Base-by-base conservation (phyloP, 2,329 filamentous ascomycete genomes). In the Stachybotrys echinatus region DNA sequence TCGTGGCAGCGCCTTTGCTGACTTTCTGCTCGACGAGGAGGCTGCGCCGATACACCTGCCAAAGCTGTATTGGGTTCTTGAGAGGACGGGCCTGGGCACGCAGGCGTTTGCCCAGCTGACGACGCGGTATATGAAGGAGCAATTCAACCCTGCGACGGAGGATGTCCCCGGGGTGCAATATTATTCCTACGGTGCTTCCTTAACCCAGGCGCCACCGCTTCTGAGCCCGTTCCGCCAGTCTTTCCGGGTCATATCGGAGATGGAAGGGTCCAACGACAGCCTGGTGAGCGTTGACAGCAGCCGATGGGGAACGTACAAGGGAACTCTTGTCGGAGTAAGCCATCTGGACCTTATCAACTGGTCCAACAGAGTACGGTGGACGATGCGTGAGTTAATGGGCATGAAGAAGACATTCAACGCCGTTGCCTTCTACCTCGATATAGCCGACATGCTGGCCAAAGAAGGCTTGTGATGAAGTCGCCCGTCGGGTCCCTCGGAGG, bases 381-480 rank as follows among this genome's bases (percentile, higher is more conserved):
- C 74, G 39, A 58, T 80, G 40, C 67, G 85, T 45, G 58, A 73
- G 50, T 71, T 71, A 69, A 70, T 76, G 63, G 82, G 82, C 1
- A 71, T 75, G 53, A 70, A 73, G 57, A 74, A 72, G 50, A 83
- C 77, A 17, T 87, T 87, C 58, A 87, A 86, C 59, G 83, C 83
- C 3, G 75, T 86, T 50, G 83, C 83, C 0, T 85, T 87, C 58
- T 87, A 87, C 57, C 72, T 86, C 2, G 81, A 77, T 52, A 81
- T 87, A 58, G 77, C 77, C 12, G 80, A 88, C 59, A 89, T 88
- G 85, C 69, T 89, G 46, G 83, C 86, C 2, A 85, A 84, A 58
- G 84, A 89, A 61, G 83, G 80, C 2, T 53, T 72, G 18, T 43
- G n/a, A n/a, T n/a, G n/a, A n/a, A n/a, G n/a, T n/a, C n/a, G 19